Evolutionary conservation across 2,329 filamentous ascomycete genomes (phyloP).

Genomic region (Amphichorda felina): DNA sequence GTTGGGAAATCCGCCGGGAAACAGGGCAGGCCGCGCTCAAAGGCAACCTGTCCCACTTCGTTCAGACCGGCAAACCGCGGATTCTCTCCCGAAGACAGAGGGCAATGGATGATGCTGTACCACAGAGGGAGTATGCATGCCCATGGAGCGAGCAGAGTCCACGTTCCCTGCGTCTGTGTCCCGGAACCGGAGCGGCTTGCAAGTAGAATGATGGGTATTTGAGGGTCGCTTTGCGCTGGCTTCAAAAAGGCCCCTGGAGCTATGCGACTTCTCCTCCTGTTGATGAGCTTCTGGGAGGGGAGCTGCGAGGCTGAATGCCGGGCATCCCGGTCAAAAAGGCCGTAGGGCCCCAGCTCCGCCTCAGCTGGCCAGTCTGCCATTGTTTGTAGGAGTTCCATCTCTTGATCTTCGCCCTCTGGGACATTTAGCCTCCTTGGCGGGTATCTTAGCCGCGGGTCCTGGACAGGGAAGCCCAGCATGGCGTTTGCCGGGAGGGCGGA

Average conservation of each 20-base stretch:
- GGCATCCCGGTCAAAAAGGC: slow-evolving; percentile 56
- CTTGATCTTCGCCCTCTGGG: slow-evolving; percentile 22
- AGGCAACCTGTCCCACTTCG: slow-evolving; percentile 67
- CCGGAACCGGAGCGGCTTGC: slow-evolving; percentile 38
- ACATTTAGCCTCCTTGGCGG: slow-evolving; percentile 46
- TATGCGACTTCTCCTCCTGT: slow-evolving; percentile 58
- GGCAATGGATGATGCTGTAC: slow-evolving; percentile 76
- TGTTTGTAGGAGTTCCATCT: slow-evolving; percentile 38
- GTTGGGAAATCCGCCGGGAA: slow-evolving; percentile 80
- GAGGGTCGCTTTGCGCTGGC: slow-evolving; percentile 49
- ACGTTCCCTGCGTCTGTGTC: slow-evolving; percentile 51
- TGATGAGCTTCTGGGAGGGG: slow-evolving; percentile 70
- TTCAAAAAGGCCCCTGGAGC: slow-evolving; percentile 51
- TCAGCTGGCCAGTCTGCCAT: slow-evolving; percentile 61
- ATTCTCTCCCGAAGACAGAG: slow-evolving; percentile 67
- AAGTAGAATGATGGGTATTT: slow-evolving; percentile 66
- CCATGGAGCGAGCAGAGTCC: slow-evolving; percentile 83
- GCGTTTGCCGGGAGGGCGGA: slow-evolving; percentile 58
- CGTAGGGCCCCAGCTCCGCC: slow-evolving; percentile 27
- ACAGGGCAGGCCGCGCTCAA: slow-evolving; percentile 68
- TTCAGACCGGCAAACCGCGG: slow-evolving; percentile 73
- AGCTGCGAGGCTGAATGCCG: slow-evolving; percentile 54
- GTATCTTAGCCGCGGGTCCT: slow-evolving; percentile 71
- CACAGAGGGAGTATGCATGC: slow-evolving; percentile 78
- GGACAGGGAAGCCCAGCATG: slow-evolving; percentile 58